Base-by-base conservation (phyloP, 495 filamentous ascomycete species). In the Aspergillus funiculosus region DNA sequence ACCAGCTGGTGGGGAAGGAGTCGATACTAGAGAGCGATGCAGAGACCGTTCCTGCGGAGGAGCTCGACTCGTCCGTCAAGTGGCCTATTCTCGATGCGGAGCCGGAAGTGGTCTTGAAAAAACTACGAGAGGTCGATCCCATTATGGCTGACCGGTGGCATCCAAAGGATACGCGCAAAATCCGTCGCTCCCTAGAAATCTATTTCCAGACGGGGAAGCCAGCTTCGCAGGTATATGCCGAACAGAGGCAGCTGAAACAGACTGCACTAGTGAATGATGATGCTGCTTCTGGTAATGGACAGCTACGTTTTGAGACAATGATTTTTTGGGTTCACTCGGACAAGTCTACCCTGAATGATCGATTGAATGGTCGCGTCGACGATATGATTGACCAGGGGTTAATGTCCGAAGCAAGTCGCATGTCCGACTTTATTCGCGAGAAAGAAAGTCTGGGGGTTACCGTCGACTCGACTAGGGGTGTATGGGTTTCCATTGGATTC, bases 401-500 rank as follows among this genome's bases (percentile, higher is more conserved):
- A 18, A 66, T 87, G 26, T 52, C 69, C 1, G 81, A 97, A 67
- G 83, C 86, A 1, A 61, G 74, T 35, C 67, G 59, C 1, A 75
- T 94, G 51, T 78, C 77, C 25, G 61, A 74, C 3, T 79, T 75
- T 41, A 59, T 81, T 2, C 61, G 67, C 10, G 37, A 65, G 11
- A 67, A 75, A 30, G 52, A 73, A 11, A 56, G 65, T 0, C 54
- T 71, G 7, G 83, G 81, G 0, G 60, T 71, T 1, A 50, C 52
- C 4, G 65, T 92, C 15, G 86, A 97, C 52, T 69, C 75, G 38
- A 83, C 77, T 0, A 77, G 81, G 21, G 94, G 94, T 2, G 92
- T 97, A 10, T 97, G 89, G 88, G 81, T 92, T 39, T 91, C 89
- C 8, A 97, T 99, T 53, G 94, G 94, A 0, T 95, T 87, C 62